Conservation (phyloP, 148 eudicot genomes). For the Diospyros lotus region DNA sequence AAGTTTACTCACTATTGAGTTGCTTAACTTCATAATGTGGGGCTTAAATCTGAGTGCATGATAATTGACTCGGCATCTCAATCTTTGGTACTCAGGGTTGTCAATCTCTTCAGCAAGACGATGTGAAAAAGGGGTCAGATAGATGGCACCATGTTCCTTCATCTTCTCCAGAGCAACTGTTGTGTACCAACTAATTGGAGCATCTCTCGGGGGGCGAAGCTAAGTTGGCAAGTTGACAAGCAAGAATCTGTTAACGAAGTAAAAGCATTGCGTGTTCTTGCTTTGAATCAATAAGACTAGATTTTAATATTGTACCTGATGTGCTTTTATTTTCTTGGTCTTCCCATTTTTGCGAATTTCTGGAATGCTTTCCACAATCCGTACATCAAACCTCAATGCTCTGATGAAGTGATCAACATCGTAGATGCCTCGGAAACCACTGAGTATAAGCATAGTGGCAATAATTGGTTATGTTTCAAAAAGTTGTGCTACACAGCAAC, state of each 20-base stretch:
- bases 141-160: slow-evolving; percentile 86
- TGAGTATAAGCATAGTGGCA: slow-evolving; percentile 28
- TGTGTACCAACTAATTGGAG: slow-evolving; percentile 93
- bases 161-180: slow-evolving; percentile 75
- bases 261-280: not conserved
- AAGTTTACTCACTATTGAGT: slow-evolving; percentile 61
- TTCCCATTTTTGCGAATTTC: slow-evolving; percentile 71
- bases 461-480: no score
- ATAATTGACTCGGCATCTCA: slow-evolving; percentile 92
- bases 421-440: slow-evolving; percentile 90
- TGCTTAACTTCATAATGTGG: slow-evolving; percentile 75
- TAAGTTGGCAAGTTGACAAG: slow-evolving; percentile 22
- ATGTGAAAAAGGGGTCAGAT: slow-evolving; percentile 93
- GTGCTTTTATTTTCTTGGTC: slow-evolving; percentile 67
- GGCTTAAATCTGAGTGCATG: slow-evolving; percentile 89
- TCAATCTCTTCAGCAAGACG: slow-evolving; percentile 89
- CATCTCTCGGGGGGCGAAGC: slow-evolving; percentile 93
- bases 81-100: slow-evolving; percentile 80
- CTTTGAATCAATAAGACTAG: slow-evolving; percentile 3
- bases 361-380: slow-evolving; percentile 71
- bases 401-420: slow-evolving; percentile 89
- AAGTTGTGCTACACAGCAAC: no score
- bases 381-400: slow-evolving; percentile 70
- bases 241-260: not conserved
- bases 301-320: slow-evolving; percentile 41